Conservation (phyloP, 768 basidiomycete species). For the Pisolithus albus region DNA sequence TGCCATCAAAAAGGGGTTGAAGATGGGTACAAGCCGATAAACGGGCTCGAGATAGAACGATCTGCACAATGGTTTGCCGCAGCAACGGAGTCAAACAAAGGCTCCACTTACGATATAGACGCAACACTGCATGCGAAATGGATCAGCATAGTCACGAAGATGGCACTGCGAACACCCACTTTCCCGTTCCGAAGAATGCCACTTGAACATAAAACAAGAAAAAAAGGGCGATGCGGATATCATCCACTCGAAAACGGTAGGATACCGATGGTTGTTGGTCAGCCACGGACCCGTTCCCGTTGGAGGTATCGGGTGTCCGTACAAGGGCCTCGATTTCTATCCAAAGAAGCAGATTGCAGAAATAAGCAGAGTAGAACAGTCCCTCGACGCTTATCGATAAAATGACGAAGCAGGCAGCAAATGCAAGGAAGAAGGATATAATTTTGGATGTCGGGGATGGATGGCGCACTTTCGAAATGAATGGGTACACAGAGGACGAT, state of each 20-base stretch:
- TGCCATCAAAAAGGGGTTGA: conserved; percentile 81
- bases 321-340: conserved; percentile 49
- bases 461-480: conserved; percentile 31
- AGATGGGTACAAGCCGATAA: conserved; percentile 79
- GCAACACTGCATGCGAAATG: conserved; percentile 46
- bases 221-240: conserved; percentile 69
- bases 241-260: conserved; percentile 50
- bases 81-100: not conserved
- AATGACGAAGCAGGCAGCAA: conserved; percentile 69
- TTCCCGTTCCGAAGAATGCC: conserved; percentile 81
- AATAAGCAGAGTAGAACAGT: conserved; percentile 70
- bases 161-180: conserved; percentile 39
- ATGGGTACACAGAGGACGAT: conserved; percentile 45
- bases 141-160: not conserved
- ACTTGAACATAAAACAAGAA: conserved; percentile 85
- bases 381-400: conserved; percentile 80
- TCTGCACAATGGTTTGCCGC: conserved; percentile 24
- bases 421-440: conserved; percentile 59
- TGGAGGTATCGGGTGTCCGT: conserved; percentile 1
- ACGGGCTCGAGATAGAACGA: conserved; percentile 87
- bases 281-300: not conserved
- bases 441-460: conserved; percentile 44
- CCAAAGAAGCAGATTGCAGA: conserved; percentile 59
- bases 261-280: conserved; percentile 3
- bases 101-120: conserved; percentile 66